Evolutionary conservation across 2,329 filamentous ascomycete species (phyloP), one percentile per base, ranked within the genome.

Genomic region (Phaeosphaeriaceae sp.): DNA sequence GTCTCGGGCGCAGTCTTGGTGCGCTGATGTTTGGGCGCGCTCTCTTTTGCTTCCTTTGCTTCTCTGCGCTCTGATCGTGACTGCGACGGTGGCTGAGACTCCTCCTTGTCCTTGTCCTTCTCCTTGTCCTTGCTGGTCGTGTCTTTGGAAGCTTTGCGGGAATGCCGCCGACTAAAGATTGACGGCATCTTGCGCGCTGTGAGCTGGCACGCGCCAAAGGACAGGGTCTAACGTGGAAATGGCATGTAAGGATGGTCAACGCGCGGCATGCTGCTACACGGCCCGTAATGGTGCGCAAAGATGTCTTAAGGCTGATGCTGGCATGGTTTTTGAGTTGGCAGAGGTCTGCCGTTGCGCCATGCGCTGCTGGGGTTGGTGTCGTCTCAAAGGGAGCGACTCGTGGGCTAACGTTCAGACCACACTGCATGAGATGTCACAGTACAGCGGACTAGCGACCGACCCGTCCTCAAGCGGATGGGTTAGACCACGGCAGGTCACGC

Each of bases 21-120:
- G 62, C 68, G 69, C 52, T 71, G 66, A 61, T 69, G 71, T 61
- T 63, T 70, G 53, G 66, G 58, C 54, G 66, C 32, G 19, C 32
- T 21, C 35, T 42, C 44, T 21, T n/a, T 35, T 2, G 28, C 9
- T 8, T 54, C 28, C 11, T 49, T 35, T 21, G 51, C 23, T 32
- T 47, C 52, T 43, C 46, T 47, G 32, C 23, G n/a, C 42, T 46
- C 21, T 21, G 24, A 23, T 13, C 22, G 21, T 24, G 23, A 28
- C 47, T 30, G 61, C 30, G 64, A 52, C 48, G 64, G 51, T 54
- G 60, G 63, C 52, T 54, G 51, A 40, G 35, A 40, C 35, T 40
- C 46, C 15, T 30, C 49, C 32, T 52, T 52, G 40, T 53, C 51
- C 51, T 52, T 43, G 49, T 43, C 26, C 26, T 47, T 17, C 17